Percentiles rank a stretch among this genome's conserved stretches.
Conservation (phyloP, 352 stramenopile genomes). For the Pythium sp. region DNA sequence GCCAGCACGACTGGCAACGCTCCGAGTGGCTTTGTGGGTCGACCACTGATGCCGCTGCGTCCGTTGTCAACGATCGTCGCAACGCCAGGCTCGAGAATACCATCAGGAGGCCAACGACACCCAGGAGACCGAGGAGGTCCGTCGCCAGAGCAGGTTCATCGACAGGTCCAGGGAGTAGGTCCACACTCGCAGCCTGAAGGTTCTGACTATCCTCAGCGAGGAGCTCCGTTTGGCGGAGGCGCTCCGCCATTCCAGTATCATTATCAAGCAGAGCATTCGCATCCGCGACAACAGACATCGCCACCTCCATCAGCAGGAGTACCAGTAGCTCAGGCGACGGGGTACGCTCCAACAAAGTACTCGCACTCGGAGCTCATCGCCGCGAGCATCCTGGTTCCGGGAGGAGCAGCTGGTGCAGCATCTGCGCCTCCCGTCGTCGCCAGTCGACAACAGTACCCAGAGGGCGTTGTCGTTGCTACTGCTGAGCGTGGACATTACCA, state of each 20-base stretch:
- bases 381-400: constrained; percentile 11
- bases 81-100: constrained; percentile 7
- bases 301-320: not conserved
- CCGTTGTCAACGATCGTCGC: constrained; percentile 10
- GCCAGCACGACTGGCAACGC: not conserved
- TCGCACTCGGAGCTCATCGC: constrained; percentile 16
- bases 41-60: constrained; percentile 2
- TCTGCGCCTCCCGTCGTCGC: not conserved
- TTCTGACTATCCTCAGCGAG: not conserved
- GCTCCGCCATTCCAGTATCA: not conserved
- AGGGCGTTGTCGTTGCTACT: not conserved
- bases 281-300: not conserved
- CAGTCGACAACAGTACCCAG: not conserved
- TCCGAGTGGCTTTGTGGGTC: not conserved
- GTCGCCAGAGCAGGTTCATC: not conserved
- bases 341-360: constrained; percentile 11
- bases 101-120: not conserved
- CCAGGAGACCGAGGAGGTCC: not conserved
- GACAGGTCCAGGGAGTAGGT: not conserved
- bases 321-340: not conserved
- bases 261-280: not conserved
- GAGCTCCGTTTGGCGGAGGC: not conserved
- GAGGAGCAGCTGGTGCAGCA: not conserved
- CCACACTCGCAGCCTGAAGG: not conserved
- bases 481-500: not conserved